Conservation (phyloP, 2,329 filamentous ascomycete species). For the Pyrenophora graminea region DNA sequence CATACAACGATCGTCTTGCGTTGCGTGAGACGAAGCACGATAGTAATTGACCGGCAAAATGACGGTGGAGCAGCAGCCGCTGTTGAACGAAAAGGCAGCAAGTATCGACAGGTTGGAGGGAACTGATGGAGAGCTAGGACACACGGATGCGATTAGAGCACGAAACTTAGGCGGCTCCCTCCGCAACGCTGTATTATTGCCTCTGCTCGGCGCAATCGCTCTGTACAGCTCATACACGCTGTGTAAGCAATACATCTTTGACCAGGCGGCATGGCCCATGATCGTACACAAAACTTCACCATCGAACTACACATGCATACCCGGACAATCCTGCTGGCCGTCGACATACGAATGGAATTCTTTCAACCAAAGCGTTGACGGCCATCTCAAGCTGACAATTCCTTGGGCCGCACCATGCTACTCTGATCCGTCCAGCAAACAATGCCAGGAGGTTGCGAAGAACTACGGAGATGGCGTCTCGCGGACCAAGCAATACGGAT, state of each 20-base stretch:
- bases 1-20: background rate
- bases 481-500: conserved; percentile 37
- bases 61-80: conserved; percentile 17
- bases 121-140: background rate
- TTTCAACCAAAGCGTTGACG: conserved; percentile 41
- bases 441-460: conserved; percentile 27
- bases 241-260: background rate
- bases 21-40: background rate
- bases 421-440: conserved; percentile 19
- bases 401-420: conserved; percentile 43
- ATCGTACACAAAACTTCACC: background rate
- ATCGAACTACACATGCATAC: conserved; percentile 40
- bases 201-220: conserved; percentile 11
- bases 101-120: conserved; percentile 5
- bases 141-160: background rate
- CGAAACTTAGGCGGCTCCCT: background rate
- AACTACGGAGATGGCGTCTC: conserved; percentile 32
- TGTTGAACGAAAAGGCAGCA: conserved; percentile 21
- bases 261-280: background rate
- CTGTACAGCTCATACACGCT: conserved; percentile 9
- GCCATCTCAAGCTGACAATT: conserved; percentile 34
- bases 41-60: conserved; percentile 7
- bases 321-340: conserved; percentile 46
- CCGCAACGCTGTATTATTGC: conserved; percentile 3
- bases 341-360: conserved; percentile 33